Evolutionary conservation across 148 eudicot genomes (phyloP).

Genomic region (Linanthus parryae): DNA sequence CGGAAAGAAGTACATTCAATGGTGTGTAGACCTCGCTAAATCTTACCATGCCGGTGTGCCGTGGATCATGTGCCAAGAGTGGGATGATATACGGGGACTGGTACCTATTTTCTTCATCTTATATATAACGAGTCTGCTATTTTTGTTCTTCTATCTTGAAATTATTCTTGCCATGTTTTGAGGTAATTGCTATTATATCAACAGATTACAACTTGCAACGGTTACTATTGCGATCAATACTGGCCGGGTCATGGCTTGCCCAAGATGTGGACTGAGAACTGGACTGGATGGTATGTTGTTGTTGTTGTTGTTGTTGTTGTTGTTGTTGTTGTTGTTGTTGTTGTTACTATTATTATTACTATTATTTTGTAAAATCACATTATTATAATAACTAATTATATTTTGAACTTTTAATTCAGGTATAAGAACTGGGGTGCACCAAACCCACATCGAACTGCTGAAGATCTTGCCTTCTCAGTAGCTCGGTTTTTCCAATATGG

Average conservation of each 20-base stretch:
- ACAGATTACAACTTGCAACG: conserved; percentile 53
- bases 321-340: background rate
- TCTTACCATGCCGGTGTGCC: conserved; percentile 36
- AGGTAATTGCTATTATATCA: background rate
- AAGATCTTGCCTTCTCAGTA: conserved; percentile 30
- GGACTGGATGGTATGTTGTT: conserved; percentile 53
- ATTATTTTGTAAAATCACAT: background rate
- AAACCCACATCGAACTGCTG: conserved; percentile 29
- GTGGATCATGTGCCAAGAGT: conserved; percentile 62
- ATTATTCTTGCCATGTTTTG: background rate
- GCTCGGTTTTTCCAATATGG: conserved; percentile 35
- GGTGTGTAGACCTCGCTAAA: conserved; percentile 42
- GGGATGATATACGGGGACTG: conserved; percentile 37
- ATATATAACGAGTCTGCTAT: background rate
- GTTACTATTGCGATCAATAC: conserved; percentile 43
- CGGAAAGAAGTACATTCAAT: conserved; percentile 39
- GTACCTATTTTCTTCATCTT: conserved; percentile 15
- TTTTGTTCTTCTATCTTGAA: background rate
- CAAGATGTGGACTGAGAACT: conserved; percentile 64
- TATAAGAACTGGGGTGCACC: conserved; percentile 31
- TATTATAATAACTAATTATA: too few relatives aligned
- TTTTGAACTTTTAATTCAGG: too few relatives aligned
- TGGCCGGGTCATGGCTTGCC: conserved; percentile 32
- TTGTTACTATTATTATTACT: background rate
- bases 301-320: background rate